Evolutionary conservation across 2,329 filamentous ascomycete genomes (phyloP).

Genomic region (Epichloe gansuensis): DNA sequence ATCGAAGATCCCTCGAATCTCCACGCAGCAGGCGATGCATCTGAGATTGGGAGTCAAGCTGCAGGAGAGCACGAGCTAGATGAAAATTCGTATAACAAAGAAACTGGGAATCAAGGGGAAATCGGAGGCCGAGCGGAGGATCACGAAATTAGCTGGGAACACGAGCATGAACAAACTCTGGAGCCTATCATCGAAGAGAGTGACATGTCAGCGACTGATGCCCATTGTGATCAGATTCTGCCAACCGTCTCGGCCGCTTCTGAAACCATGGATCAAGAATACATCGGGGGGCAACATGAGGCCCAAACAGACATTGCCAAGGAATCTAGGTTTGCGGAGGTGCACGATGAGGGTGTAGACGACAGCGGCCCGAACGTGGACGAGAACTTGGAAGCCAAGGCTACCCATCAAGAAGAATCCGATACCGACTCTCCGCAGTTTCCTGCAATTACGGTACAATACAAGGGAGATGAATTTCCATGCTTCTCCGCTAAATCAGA

Average conservation of each 20-base stretch:
- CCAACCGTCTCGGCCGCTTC: background rate
- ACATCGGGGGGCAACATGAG: background rate
- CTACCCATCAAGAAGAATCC: conserved; percentile 1
- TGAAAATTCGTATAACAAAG: background rate
- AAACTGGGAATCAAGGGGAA: background rate
- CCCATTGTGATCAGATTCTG: background rate
- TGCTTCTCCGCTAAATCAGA: conserved; percentile 24
- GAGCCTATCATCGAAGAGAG: background rate
- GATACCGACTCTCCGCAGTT: conserved; percentile 11
- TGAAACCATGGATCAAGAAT: background rate
- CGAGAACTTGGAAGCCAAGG: background rate
- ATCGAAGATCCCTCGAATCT: conserved; percentile 11
- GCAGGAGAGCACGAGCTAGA: conserved; percentile 1
- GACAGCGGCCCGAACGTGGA: background rate
- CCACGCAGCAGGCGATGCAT: background rate
- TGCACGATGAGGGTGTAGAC: conserved; percentile 2
- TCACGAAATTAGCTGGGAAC: conserved; percentile 14
- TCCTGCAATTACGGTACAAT: conserved; percentile 28
- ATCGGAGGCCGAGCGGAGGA: conserved; percentile 3
- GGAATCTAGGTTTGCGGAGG: background rate
- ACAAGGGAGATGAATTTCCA: conserved; percentile 31
- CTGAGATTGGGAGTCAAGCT: background rate
- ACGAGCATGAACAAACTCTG: conserved; percentile 5
- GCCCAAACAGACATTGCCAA: background rate
- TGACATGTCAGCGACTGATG: background rate